Base-by-base conservation (phyloP, 2,329 filamentous ascomycete genomes). In the Domatiomyces globalis region DNA sequence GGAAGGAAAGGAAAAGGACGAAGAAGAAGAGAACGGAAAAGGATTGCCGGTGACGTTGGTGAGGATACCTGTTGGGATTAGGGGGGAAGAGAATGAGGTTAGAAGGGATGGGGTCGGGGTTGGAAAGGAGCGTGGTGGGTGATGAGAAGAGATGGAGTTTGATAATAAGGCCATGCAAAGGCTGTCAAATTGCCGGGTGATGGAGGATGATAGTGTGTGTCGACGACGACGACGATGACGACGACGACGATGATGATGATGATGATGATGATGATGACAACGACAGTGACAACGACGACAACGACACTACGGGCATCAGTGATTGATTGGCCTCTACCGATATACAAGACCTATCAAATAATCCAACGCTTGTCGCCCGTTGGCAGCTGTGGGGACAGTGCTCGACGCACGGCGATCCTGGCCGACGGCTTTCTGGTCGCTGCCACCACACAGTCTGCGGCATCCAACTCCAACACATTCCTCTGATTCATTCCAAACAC, bases 41-140 rank as follows among this genome's bases (percentile, higher is more conserved):
- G 49, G 49, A 20, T 46, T 59, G 29, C 56, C 58, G 4, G 55
- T 57, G n/a, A 59, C 58, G 17, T 46, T 61, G 18, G 56, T 62
- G 20, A 54, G 57, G 44, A 58, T 61, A 51, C 59, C 59, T 1
- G 56, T 60, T 22, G 20, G 27, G 17, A 51, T 43, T 4, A 49
- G 44, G 7, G 55, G 15, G 53, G 51, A 52, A 29, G 25, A 49
- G 10, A 15, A 39, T 17, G 19, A 46, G 45, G 22, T 25, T 25
- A 6, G n/a, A n/a, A 25, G 6, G 22, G 22, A 25, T 4, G 22
- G 22, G 22, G 22, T 4, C 6, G 45, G 22, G 25, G 18, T 18
- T 25, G 22, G 17, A 6, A 15, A 39, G 33, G 33, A 15, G 33
- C 10, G 4, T 39, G 33, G 10, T 39, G 15, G 33, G 33, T 15